phyloP scores from a whole-genome alignment of 306 rosid genomes.

The Prunus mongolica region DNA sequence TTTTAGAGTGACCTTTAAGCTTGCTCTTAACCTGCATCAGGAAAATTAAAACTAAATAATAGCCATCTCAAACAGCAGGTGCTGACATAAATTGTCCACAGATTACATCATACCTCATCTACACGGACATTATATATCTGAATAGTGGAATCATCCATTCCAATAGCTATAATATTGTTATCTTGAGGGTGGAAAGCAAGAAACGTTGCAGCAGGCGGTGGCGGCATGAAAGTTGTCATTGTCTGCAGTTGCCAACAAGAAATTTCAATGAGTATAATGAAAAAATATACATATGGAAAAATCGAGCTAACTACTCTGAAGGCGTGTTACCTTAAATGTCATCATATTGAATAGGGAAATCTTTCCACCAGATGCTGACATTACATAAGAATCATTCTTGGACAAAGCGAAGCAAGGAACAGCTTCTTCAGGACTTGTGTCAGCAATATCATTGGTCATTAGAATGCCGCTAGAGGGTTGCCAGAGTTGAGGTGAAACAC shows the following conservation, averaged over 20 bases:
- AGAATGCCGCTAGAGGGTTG: conserved; percentile 94
- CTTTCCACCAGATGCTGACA: conserved; percentile 98
- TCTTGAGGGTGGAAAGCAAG: conserved; percentile 98
- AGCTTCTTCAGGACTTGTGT: conserved; percentile 74
- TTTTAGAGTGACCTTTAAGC: conserved; percentile 94
- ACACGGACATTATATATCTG: conserved; percentile 94
- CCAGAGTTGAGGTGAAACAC: conserved; percentile 79
- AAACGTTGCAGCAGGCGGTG: conserved; percentile 97
- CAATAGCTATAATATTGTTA: conserved; percentile 94
- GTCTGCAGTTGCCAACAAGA: conserved; percentile 63
- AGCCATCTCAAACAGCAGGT: conserved; percentile 22
- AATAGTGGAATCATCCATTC: conserved; percentile 96
- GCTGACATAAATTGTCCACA: conserved; percentile 7
- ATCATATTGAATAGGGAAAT: conserved; percentile 94
- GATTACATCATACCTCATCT: conserved; percentile 66
- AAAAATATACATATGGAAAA: neutral
- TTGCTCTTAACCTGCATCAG: conserved; percentile 84
- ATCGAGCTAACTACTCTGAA: neutral
- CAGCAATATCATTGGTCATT: conserved; percentile 81
- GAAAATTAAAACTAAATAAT: conserved; percentile 15
- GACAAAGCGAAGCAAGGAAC: conserved; percentile 94
- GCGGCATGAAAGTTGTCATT: conserved; percentile 98
- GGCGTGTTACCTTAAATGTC: conserved; percentile 77
- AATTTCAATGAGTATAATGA: conserved; percentile 31
- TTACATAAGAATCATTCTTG: conserved; percentile 94